Evolutionary conservation across 768 basidiomycete species (phyloP), one percentile per base, ranked within the genome.

Genomic region (Tulasnella sp.): DNA sequence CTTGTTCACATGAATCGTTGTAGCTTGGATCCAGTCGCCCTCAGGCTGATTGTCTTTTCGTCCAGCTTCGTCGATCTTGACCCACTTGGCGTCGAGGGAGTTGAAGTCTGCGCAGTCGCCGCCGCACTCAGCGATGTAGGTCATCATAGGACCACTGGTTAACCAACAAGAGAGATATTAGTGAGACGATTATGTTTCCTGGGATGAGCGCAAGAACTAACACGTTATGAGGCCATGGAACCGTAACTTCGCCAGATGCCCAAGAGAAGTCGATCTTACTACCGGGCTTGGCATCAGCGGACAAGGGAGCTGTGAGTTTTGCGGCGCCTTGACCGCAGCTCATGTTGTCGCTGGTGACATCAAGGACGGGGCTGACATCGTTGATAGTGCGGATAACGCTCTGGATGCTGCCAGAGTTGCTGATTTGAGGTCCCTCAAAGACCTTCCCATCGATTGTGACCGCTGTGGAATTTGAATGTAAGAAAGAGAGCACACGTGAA

Each of bases 91-190:
- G 26, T 82, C 76, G 17, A 83, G 81, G 6, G 86, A 76, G 75
- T 90, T 81, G 79, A 88, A 90, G 76, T 87, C 79, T 76, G 84
- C 83, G 79, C 90, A 91, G 2, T 85, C 79, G 0, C 83, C 81
- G 40, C 80, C 79, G 77, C 91, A 92, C 35, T 81, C 80, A 1
- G 89, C 84, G 85, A 92, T 84, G 77, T 92, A 92, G 40, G 89
- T 90, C 80, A 91, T 80, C 81, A 90, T 81, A 9, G 90, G 90
- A 3, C 90, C 90, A 17, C 81, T 86, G 72, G n/a, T 89, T 8
- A 44, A 36, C 7, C 26, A 14, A 69, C 63, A 39, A 26, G 22
- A 19, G n/a, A n/a, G 16, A 34, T 35, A 16, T 29, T 42, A 36
- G 4, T 34, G 5, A 42, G 12, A 29, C n/a, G 22, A 37, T 19